Evolutionary conservation across 208 protist genomes (phyloP), one percentile per base, ranked within the genome.

Genomic region (Wallacemonas collosoma): DNA sequence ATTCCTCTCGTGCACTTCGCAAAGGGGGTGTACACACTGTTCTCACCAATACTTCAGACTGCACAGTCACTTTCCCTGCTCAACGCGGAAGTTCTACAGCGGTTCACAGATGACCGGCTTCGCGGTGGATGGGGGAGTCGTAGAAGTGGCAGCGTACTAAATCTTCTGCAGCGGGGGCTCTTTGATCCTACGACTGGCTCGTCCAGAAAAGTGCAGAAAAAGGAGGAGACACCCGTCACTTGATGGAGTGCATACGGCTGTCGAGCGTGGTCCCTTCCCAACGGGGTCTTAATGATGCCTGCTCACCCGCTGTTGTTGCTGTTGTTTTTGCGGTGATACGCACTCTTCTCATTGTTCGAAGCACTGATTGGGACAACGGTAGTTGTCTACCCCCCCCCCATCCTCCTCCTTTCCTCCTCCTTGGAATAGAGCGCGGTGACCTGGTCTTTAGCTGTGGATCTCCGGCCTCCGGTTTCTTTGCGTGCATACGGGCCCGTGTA

Each of bases 1-100:
- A 71, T 74, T 2, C 91, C 88, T n/a, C 75, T 93, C 36, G 81
- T 96, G 26, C 78, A 94, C 66, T 93, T 96, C 69, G 89, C 81
- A 43, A 96, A 96, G 63, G 91, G 91, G 17, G 76, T 93, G 15
- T 94, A 94, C 80, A 90, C 85, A 2, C 66, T 96, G 12, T 63
- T 94, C 1, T 93, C 83, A 0, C 89, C 89, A 12, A 71, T 94
- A 62, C 86, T 94, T 51, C 86, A 81, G 51, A 96, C 89, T 2
- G 71, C 83, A 35, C 87, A 90, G 44, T 94, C 91, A 1, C 86
- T 94, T 1, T 94, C 89, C 5, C 71, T 96, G 62, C 84, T 96
- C n/a, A 93, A 93, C 70, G 86, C 87, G 1, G 86, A 91, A 40
- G 78, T 96, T 26, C 68, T 91, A 12, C 75, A 91, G 35, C 85